Evolutionary conservation across 331 rosid species (phyloP).

Genomic region (Quercus phellos): DNA sequence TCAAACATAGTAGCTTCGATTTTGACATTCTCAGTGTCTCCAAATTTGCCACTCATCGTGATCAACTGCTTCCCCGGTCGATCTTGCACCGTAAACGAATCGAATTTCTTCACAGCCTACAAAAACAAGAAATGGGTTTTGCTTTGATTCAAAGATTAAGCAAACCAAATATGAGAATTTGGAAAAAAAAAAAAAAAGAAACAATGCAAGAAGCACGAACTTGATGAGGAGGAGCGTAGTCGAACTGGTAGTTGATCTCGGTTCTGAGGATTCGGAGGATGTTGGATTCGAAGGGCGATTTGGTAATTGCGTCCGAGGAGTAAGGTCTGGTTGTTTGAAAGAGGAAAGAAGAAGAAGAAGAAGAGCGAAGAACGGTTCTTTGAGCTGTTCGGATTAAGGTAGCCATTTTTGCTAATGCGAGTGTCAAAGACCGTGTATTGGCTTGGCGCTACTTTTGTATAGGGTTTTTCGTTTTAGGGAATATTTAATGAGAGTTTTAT

Average conservation of each 20-base stretch:
- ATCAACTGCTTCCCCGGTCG: slow-evolving; percentile 68
- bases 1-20: slow-evolving; percentile 85
- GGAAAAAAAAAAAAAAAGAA: neutral
- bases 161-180: neutral
- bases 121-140: neutral
- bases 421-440: neutral
- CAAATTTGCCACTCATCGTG: slow-evolving; percentile 49
- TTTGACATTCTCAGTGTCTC: slow-evolving; percentile 58
- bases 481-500: neutral
- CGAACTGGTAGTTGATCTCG: slow-evolving; percentile 49
- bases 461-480: neutral
- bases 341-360: slow-evolving; percentile 7
- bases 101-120: slow-evolving; percentile 56
- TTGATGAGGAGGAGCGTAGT: slow-evolving; percentile 63
- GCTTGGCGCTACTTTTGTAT: neutral
- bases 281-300: slow-evolving; percentile 70
- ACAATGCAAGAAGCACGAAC: slow-evolving; percentile 21
- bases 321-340: slow-evolving; percentile 20
- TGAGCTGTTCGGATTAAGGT: slow-evolving; percentile 29
- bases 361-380: slow-evolving; percentile 5
- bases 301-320: slow-evolving; percentile 27
- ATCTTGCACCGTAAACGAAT: slow-evolving; percentile 62
- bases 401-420: slow-evolving; percentile 23
- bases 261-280: slow-evolving; percentile 50
- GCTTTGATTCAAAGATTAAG: neutral